These are phyloP conservation scores for Apiotrichum veenhuisii DNA, from an alignment of 1,284 basidiomycete species.

Conservation along the genomic window DNA sequence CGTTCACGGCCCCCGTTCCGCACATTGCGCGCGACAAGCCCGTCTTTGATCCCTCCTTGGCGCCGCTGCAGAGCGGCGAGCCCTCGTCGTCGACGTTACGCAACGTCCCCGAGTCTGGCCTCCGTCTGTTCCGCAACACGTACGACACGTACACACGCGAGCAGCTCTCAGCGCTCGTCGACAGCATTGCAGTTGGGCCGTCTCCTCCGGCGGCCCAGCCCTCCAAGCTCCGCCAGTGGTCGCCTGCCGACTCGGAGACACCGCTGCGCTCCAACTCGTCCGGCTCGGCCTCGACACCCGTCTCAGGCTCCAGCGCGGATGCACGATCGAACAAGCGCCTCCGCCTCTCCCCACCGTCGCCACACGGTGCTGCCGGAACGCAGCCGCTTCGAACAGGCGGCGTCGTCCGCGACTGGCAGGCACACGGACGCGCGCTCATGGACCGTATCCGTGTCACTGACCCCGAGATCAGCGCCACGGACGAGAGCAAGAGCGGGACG, in stretches of 20 bases:
- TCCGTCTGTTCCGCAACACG: slow-evolving; percentile 76
- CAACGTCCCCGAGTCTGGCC: slow-evolving; percentile 50
- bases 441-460: slow-evolving; percentile 40
- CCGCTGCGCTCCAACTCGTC: slow-evolving; percentile 4
- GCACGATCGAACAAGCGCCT: slow-evolving; percentile 35
- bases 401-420: slow-evolving; percentile 33
- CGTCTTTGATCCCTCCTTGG: slow-evolving; percentile 10
- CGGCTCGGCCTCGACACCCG: slow-evolving; percentile 8
- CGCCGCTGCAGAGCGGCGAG: slow-evolving; percentile 24
- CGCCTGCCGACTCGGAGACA: slow-evolving; percentile 12
- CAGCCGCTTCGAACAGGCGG: slow-evolving; percentile 2
- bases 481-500: slow-evolving; percentile 27
- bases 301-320: slow-evolving; percentile 20
- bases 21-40: not conserved
- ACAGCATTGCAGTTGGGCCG: slow-evolving; percentile 71
- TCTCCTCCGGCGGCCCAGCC: slow-evolving; percentile 59
- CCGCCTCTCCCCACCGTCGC: slow-evolving; percentile 29
- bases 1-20: slow-evolving; percentile 60
- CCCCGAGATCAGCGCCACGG: slow-evolving; percentile 33
- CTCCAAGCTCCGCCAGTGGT: slow-evolving; percentile 25
- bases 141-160: slow-evolving; percentile 92
- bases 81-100: slow-evolving; percentile 33
- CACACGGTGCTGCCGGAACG: not conserved
- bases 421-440: slow-evolving; percentile 41
- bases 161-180: slow-evolving; percentile 83